Percentiles rank a stretch among this genome's conserved stretches.
phyloP scores from a whole-genome alignment of 148 eudicot species.

The Heliosperma pusillum region DNA sequence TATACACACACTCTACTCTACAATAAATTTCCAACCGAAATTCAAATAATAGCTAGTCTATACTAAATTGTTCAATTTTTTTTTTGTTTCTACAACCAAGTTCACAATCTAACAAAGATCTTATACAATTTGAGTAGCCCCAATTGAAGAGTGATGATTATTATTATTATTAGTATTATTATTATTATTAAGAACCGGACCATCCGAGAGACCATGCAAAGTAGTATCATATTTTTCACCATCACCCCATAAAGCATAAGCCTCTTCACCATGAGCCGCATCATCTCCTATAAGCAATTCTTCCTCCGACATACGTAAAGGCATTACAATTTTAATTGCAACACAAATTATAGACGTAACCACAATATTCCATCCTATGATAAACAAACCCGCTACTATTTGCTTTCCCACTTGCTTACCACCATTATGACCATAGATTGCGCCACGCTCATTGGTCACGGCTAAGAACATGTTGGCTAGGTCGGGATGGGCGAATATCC shows the following conservation, averaged over 20 bases:
- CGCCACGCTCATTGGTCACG: conserved; percentile 38
- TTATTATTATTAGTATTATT: too few relatives aligned
- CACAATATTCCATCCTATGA: conserved; percentile 56
- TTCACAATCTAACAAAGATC: background rate
- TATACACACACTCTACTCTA: too few relatives aligned
- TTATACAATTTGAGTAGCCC: conserved; percentile 51
- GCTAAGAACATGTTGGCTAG: conserved; percentile 39
- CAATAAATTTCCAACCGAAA: background rate
- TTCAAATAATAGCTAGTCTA: background rate
- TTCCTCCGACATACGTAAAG: conserved; percentile 54
- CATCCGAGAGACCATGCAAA: conserved; percentile 28
- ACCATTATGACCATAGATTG: conserved; percentile 45
- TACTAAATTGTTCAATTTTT: too few relatives aligned
- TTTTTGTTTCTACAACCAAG: too few relatives aligned
- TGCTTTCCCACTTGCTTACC: conserved; percentile 49
- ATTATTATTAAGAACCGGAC: background rate
- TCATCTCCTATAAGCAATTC: conserved; percentile 54
- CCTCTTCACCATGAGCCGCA: conserved; percentile 73
- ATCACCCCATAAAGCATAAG: conserved; percentile 71
- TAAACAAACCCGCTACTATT: conserved; percentile 44
- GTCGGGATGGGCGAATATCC: conserved; percentile 50
- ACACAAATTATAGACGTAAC: conserved; percentile 46
- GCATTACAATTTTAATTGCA: conserved; percentile 31
- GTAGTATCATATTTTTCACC: conserved; percentile 49
- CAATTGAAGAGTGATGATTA: conserved; percentile 32